These are phyloP conservation scores for Zoysia matrella DNA, from an alignment of 202 grass and related monocot genomes.

Conservation along the genomic window DNA sequence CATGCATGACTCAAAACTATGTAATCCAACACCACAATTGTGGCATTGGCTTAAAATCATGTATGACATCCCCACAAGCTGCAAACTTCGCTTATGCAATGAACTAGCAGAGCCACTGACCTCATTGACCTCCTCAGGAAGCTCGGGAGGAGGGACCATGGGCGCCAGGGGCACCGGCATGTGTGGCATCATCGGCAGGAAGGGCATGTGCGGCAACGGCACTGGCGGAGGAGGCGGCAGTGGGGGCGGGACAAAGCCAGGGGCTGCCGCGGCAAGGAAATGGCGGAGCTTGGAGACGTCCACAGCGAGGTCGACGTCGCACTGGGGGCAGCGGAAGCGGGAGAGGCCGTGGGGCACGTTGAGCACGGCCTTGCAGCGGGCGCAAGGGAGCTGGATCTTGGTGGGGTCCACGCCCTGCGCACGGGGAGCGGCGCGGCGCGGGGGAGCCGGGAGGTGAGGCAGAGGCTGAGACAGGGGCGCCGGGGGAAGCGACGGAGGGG, in stretches of 20 bases:
- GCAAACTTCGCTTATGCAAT: neutral
- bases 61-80: too few relatives aligned
- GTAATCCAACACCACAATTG: neutral
- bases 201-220: slow-evolving; percentile 56
- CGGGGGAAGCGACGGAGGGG: slow-evolving; percentile 33
- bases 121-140: slow-evolving; percentile 90
- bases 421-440: slow-evolving; percentile 25
- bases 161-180: slow-evolving; percentile 22
- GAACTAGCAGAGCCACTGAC: slow-evolving; percentile 26
- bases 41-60: neutral
- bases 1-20: slow-evolving; percentile 6
- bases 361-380: slow-evolving; percentile 43
- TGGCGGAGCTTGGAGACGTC: slow-evolving; percentile 24
- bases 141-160: slow-evolving; percentile 27
- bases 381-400: slow-evolving; percentile 42
- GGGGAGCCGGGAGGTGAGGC: slow-evolving; percentile 8
- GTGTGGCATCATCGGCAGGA: slow-evolving; percentile 52
- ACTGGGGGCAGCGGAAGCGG: slow-evolving; percentile 58
- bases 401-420: slow-evolving; percentile 47
- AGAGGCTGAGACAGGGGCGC: neutral
- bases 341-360: slow-evolving; percentile 59
- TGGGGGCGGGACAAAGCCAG: slow-evolving; percentile 27
- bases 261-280: slow-evolving; percentile 45
- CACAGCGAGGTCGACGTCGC: slow-evolving; percentile 20
- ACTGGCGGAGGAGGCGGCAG: slow-evolving; percentile 28